These are phyloP conservation scores for Vigna nakashimae DNA, from an alignment of 306 rosid genomes.

Conservation along the genomic window DNA sequence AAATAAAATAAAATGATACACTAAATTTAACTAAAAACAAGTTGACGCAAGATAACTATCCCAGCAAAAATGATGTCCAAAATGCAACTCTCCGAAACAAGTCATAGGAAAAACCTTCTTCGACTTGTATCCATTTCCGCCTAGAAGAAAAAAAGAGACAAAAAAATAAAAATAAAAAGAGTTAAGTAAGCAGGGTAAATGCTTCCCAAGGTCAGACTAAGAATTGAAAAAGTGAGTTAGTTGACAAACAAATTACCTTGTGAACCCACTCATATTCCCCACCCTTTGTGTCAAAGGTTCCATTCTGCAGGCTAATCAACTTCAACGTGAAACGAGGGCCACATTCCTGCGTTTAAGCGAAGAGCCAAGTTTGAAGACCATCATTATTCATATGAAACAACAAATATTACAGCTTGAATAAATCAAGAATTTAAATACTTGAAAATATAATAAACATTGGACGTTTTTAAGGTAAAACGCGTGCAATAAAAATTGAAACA, in stretches of 20 bases:
- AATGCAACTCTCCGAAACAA: slow-evolving; percentile 42
- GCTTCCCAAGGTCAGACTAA: slow-evolving; percentile 2
- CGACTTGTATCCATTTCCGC: slow-evolving; percentile 99
- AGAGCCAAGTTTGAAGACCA: slow-evolving; percentile 32
- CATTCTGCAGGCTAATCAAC: slow-evolving; percentile 79
- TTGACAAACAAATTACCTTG: slow-evolving; percentile 64
- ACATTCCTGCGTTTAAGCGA: slow-evolving; percentile 67
- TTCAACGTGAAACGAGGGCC: slow-evolving; percentile 94
- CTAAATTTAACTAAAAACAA: no score
- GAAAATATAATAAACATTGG: background rate
- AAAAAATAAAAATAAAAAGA: background rate
- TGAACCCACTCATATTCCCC: slow-evolving; percentile 98
- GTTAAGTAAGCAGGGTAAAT: background rate
- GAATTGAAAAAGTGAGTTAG: slow-evolving; percentile 10
- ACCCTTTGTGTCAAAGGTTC: slow-evolving; percentile 83
- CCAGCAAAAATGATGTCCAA: slow-evolving; percentile 31
- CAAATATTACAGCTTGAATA: background rate
- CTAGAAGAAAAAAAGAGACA: slow-evolving; percentile 48
- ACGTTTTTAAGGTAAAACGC: background rate
- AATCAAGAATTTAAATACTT: slow-evolving; percentile 17
- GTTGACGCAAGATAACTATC: slow-evolving; percentile 5
- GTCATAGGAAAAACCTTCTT: slow-evolving; percentile 90
- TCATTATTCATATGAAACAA: background rate
- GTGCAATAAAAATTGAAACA: no score
- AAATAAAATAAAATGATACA: background rate